Conservation (phyloP, 257 asterid species). For the Eucommia ulmoides region DNA sequence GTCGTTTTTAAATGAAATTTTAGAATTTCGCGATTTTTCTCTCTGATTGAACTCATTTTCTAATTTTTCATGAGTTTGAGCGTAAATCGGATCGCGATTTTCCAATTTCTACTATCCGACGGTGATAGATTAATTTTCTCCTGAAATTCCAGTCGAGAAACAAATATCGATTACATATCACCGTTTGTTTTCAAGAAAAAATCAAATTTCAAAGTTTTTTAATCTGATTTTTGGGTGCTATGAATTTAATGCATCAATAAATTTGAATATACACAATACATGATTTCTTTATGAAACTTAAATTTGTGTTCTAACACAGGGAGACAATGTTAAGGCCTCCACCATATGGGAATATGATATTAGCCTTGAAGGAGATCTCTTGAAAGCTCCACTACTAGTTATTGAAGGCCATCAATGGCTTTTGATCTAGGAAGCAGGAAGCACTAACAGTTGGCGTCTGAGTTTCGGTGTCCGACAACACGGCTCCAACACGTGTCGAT, state of each 20-base stretch:
- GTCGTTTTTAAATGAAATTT: not conserved
- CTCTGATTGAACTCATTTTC: too few relatives aligned
- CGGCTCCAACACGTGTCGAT: too few relatives aligned
- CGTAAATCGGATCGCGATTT: too few relatives aligned
- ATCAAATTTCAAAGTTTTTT: too few relatives aligned
- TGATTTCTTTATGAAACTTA: not conserved
- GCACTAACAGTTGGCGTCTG: too few relatives aligned
- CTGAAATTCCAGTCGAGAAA: too few relatives aligned
- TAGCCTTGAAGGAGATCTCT: slow-evolving; percentile 81
- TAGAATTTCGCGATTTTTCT: not conserved
- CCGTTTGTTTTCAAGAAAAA: not conserved
- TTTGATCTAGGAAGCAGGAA: too few relatives aligned
- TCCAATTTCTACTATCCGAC: not conserved
- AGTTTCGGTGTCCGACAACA: too few relatives aligned
- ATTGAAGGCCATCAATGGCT: slow-evolving; percentile 48
- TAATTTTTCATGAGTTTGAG: too few relatives aligned
- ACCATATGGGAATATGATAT: slow-evolving; percentile 54
- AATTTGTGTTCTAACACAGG: slow-evolving; percentile 20
- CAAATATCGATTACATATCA: too few relatives aligned
- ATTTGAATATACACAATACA: not conserved
- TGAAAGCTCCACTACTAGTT: slow-evolving; percentile 67
- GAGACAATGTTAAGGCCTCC: slow-evolving; percentile 24
- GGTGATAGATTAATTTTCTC: not conserved
- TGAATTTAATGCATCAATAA: not conserved
- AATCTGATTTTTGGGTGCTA: not conserved